These are phyloP conservation scores for Coemansia sp. DNA, from an alignment of 371 early-diverging fungal genomes.

Conservation along the genomic window DNA sequence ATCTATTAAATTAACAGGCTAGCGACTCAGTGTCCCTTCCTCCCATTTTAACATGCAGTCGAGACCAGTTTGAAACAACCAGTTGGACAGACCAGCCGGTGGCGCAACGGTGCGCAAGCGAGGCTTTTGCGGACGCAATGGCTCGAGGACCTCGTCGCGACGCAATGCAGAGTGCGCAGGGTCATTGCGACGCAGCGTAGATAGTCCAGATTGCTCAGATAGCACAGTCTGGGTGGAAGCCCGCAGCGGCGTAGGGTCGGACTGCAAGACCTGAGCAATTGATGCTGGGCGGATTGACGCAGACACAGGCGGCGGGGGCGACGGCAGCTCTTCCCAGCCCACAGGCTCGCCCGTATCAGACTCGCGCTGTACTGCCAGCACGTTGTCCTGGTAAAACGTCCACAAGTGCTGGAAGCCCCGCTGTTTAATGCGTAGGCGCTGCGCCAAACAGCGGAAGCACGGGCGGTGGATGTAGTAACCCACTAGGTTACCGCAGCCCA, in stretches of 20 bases:
- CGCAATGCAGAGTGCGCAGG: neutral
- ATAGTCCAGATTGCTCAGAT: too few species aligned
- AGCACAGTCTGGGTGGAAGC: slow-evolving; percentile 13
- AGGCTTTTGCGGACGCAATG: slow-evolving; percentile 17
- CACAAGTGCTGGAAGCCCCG: slow-evolving; percentile 53
- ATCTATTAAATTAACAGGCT: neutral
- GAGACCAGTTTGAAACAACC: slow-evolving; percentile 50
- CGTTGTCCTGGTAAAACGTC: slow-evolving; percentile 53
- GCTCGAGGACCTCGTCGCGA: slow-evolving; percentile 37
- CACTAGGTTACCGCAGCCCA: slow-evolving; percentile 52
- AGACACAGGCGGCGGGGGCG: slow-evolving; percentile 28
- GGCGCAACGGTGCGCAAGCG: slow-evolving; percentile 5
- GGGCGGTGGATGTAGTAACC: slow-evolving; percentile 53
- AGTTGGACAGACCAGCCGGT: slow-evolving; percentile 44
- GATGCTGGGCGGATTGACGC: neutral
- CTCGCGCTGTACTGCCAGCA: slow-evolving; percentile 39
- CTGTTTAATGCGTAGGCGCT: slow-evolving; percentile 51
- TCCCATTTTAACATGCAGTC: slow-evolving; percentile 52
- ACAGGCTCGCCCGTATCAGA: slow-evolving; percentile 37
- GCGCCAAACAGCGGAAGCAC: slow-evolving; percentile 51
- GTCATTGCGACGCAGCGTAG: too few species aligned
- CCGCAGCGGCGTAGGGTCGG: slow-evolving; percentile 6
- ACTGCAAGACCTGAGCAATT: neutral
- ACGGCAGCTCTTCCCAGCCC: slow-evolving; percentile 46
- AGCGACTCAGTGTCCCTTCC: slow-evolving; percentile 38